Evolutionary conservation across 345 rosid genomes (phyloP).

Genomic region (Arabidopsis suecica): DNA sequence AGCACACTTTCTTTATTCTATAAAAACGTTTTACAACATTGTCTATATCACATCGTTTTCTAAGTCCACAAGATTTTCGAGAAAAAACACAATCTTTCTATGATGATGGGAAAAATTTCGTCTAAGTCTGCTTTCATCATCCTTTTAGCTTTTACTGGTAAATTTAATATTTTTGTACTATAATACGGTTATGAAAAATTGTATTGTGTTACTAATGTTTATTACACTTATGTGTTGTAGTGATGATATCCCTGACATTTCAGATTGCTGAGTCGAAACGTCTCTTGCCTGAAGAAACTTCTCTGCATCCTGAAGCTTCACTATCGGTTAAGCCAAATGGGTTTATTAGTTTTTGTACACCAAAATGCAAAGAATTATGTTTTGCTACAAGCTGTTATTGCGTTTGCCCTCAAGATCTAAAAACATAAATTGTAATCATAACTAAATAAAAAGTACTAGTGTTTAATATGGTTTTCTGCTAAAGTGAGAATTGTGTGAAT

Average conservation of each 20-base stretch:
- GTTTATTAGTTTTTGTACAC: constrained; percentile 15
- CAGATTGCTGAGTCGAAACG: constrained; percentile 23
- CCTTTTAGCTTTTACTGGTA: constrained; percentile 24
- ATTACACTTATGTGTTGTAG: constrained; percentile 6
- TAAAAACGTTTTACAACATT: not conserved
- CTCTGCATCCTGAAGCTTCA: not conserved
- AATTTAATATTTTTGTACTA: not conserved
- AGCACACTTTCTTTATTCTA: not conserved
- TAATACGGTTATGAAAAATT: not conserved
- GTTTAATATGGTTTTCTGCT: not conserved
- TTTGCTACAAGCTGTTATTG: constrained; percentile 14
- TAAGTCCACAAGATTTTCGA: not conserved
- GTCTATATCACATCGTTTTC: not conserved
- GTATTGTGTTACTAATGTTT: not conserved
- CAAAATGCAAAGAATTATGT: constrained; percentile 28
- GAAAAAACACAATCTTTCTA: not conserved
- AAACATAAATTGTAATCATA: too few relatives aligned
- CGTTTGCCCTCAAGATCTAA: not conserved
- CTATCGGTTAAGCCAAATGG: not conserved
- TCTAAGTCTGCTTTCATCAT: constrained; percentile 12
- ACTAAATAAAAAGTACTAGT: not conserved
- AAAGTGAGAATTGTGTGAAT: not conserved
- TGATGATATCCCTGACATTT: constrained; percentile 23
- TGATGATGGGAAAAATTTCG: not conserved
- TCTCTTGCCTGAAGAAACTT: constrained; percentile 9